phyloP scores from a whole-genome alignment of 2,329 filamentous ascomycete genomes.

The Fusarium brevicatenulatum region DNA sequence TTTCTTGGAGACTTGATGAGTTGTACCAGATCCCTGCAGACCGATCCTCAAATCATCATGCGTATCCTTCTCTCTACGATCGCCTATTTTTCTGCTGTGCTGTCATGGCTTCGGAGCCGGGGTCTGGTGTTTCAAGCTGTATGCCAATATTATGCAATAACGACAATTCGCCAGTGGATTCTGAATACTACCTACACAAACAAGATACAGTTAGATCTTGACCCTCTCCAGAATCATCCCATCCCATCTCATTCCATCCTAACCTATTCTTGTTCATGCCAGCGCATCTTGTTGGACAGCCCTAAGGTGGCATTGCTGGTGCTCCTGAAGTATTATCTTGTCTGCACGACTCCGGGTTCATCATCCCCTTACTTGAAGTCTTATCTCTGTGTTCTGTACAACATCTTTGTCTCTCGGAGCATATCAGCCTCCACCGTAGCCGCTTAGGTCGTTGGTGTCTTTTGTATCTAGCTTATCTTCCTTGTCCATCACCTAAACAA shows the following conservation, averaged over 20 bases:
- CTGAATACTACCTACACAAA: neutral
- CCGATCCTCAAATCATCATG: slow-evolving; percentile 29
- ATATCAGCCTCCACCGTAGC: slow-evolving; percentile 1
- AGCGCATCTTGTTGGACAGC: slow-evolving; percentile 31
- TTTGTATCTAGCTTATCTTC: neutral
- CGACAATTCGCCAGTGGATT: neutral
- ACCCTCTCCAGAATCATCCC: slow-evolving; percentile 24
- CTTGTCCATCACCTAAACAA: neutral
- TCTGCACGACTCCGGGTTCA: slow-evolving; percentile 21
- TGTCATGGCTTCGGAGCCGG: slow-evolving; percentile 33
- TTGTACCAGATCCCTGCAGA: slow-evolving; percentile 29
- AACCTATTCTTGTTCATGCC: slow-evolving; percentile 18
- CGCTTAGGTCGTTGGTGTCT: slow-evolving; percentile 7
- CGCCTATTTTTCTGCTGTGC: slow-evolving; percentile 30
- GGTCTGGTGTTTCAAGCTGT: slow-evolving; percentile 31
- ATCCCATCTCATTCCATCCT: slow-evolving; percentile 15
- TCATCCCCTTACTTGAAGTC: neutral
- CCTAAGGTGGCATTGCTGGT: slow-evolving; percentile 14
- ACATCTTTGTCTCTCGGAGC: neutral
- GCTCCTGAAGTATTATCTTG: neutral
- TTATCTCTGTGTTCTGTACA: slow-evolving; percentile 9
- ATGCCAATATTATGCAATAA: slow-evolving; percentile 31
- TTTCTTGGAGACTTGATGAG: neutral
- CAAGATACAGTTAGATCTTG: slow-evolving; percentile 14
- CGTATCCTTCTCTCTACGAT: slow-evolving; percentile 5